phyloP scores from a whole-genome alignment of 108 stramenopile genomes.

The Phaeodactylum tricornutum region DNA sequence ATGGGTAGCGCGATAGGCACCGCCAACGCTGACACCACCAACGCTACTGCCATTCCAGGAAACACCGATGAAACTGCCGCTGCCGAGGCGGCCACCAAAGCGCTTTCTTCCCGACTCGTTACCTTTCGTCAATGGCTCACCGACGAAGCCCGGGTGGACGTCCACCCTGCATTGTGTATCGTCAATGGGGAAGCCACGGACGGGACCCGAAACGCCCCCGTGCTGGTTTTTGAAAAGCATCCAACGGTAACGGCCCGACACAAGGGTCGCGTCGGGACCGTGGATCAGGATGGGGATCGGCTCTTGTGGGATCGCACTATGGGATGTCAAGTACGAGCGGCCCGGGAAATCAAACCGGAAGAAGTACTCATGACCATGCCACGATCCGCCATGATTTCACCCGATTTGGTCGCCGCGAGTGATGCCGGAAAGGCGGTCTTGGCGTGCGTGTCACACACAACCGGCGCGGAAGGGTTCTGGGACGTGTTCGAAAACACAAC shows the following conservation, averaged over 20 bases:
- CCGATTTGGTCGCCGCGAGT: constrained; percentile 78
- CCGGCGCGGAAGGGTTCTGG: constrained; percentile 36
- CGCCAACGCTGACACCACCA: too few relatives aligned
- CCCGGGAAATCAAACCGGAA: constrained; percentile 64
- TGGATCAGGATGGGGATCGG: constrained; percentile 52
- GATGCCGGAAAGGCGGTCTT: constrained; percentile 71
- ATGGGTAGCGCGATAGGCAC: too few relatives aligned
- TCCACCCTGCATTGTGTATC: constrained; percentile 66
- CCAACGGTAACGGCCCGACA: constrained; percentile 5
- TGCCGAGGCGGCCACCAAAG: too few relatives aligned
- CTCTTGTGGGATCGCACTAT: constrained; percentile 77
- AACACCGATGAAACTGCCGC: too few relatives aligned
- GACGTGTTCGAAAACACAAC: constrained; percentile 63
- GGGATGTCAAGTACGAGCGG: constrained; percentile 73
- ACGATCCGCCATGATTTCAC: constrained; percentile 62
- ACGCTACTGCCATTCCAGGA: too few relatives aligned
- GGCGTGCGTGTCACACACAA: constrained; percentile 41
- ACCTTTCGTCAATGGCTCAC: constrained; percentile 69
- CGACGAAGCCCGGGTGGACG: constrained; percentile 43
- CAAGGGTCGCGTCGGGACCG: constrained; percentile 47
- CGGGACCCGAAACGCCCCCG: constrained; percentile 78
- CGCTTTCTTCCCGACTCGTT: constrained; percentile 50
- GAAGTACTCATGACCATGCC: constrained; percentile 68
- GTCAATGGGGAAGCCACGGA: constrained; percentile 86
- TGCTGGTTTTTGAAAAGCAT: constrained; percentile 31